Conservation (phyloP, 139 green algal species). For the Volvox reticuliferus region DNA sequence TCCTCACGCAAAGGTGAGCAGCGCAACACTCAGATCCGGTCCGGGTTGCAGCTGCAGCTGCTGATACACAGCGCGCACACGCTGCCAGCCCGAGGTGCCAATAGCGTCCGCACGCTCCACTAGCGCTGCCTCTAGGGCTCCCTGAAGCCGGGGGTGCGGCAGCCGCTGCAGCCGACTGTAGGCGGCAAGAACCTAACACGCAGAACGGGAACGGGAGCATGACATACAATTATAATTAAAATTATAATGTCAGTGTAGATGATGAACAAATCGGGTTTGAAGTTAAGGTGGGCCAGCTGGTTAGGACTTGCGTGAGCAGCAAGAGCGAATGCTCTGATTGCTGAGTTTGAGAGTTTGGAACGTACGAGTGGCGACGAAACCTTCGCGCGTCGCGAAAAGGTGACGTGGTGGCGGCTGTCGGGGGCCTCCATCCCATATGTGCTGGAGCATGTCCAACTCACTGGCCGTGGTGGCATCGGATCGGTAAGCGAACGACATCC, state of each 20-base stretch:
- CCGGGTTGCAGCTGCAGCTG: not conserved
- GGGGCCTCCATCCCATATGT: too few species aligned
- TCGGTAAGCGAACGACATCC: too few species aligned
- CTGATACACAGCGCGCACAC: not conserved
- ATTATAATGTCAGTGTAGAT: too few species aligned
- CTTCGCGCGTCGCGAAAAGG: too few species aligned
- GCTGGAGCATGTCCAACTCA: too few species aligned
- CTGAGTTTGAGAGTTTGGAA: not conserved
- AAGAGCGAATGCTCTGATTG: not conserved
- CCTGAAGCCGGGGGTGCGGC: not conserved
- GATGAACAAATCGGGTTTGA: not conserved
- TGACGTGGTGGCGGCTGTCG: too few species aligned
- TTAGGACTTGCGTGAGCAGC: not conserved
- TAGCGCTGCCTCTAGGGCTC: not conserved
- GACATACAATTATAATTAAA: too few species aligned
- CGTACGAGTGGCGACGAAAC: not conserved
- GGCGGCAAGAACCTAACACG: not conserved
- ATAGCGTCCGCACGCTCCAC: not conserved
- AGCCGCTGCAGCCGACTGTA: not conserved
- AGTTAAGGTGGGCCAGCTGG: not conserved
- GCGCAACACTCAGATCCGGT: not conserved
- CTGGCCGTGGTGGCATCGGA: too few species aligned
- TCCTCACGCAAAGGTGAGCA: slow-evolving; percentile 3
- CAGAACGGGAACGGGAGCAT: not conserved
- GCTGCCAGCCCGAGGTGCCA: not conserved